These are phyloP conservation scores for Kockovaella imperatae DNA, from an alignment of 768 basidiomycete species.

Conservation along the genomic window DNA sequence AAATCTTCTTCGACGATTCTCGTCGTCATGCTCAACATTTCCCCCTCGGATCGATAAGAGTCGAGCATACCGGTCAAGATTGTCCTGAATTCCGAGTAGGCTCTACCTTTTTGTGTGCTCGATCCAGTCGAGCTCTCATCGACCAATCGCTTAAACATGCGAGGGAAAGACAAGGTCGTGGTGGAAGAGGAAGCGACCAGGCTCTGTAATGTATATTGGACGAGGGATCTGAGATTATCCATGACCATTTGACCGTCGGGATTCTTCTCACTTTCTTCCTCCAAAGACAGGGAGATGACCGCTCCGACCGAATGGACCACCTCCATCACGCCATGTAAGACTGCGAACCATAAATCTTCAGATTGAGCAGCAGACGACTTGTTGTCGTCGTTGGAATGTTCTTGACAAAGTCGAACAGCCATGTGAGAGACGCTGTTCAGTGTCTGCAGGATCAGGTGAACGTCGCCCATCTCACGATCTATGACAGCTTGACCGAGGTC, in stretches of 20 bases:
- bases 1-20: constrained; percentile 73
- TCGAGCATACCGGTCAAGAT: constrained; percentile 94
- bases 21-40: constrained; percentile 76
- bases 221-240: constrained; percentile 58
- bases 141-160: constrained; percentile 83
- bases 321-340: constrained; percentile 73
- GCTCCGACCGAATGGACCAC: constrained; percentile 62
- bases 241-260: constrained; percentile 45
- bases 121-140: constrained; percentile 54
- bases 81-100: constrained; percentile 79
- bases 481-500: constrained; percentile 18
- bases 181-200: constrained; percentile 78
- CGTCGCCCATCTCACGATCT: constrained; percentile 7
- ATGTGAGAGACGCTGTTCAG: constrained; percentile 57
- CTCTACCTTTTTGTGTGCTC: constrained; percentile 12
- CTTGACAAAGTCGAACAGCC: constrained; percentile 63
- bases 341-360: constrained; percentile 84
- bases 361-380: constrained; percentile 38
- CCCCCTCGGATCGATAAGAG: constrained; percentile 84
- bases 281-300: constrained; percentile 23
- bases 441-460: constrained; percentile 19
- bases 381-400: no score
- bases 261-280: neutral
- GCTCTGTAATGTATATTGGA: constrained; percentile 74
- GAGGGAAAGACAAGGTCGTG: constrained; percentile 76